A percentile compares a stretch with the other conserved stretches of the same genome.
Conservation (phyloP, 2,329 filamentous ascomycete genomes). For the Zopfia rhizophila region DNA sequence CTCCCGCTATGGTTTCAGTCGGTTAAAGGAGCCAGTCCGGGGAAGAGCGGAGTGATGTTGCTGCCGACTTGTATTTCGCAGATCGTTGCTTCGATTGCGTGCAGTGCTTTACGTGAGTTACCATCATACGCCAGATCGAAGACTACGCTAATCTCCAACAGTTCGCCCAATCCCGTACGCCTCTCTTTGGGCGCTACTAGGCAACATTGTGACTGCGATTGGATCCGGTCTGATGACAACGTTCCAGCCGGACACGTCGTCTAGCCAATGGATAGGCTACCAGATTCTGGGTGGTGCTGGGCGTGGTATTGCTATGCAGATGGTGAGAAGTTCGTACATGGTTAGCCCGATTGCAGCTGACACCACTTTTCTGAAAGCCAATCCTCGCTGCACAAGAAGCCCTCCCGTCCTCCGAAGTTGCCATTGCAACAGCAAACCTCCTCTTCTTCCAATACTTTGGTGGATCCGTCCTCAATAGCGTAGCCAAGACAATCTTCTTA, state of each 20-base stretch:
- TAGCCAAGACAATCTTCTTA: conserved; percentile 14
- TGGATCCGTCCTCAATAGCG: conserved; percentile 1
- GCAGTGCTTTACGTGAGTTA: no score
- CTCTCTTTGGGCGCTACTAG: no score
- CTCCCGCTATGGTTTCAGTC: conserved; percentile 54
- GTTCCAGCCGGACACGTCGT: conserved; percentile 43
- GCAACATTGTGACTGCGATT: conserved; percentile 44
- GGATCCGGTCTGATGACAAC: conserved; percentile 59
- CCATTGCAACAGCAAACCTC: conserved; percentile 6
- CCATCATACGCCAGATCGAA: no score
- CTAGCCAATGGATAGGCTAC: conserved; percentile 56
- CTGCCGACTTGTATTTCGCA: conserved; percentile 6
- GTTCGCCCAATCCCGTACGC: no score
- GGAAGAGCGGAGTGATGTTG: conserved; percentile 10
- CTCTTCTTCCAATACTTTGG: conserved; percentile 16
- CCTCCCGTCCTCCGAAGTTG: conserved; percentile 5
- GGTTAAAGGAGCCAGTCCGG: conserved; percentile 35
- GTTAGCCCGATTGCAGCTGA: background rate
- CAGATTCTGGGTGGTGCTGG: conserved; percentile 56
- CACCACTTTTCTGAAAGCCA: conserved; percentile 3
- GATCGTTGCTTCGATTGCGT: no score
- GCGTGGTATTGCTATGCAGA: no score
- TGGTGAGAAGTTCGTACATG: no score
- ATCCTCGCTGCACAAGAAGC: conserved; percentile 6
- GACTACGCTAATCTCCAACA: no score